Percentiles rank a stretch among this genome's conserved stretches.
These are phyloP conservation scores for Sonneratia alba DNA, from an alignment of 345 rosid species.

Conservation along the genomic window DNA sequence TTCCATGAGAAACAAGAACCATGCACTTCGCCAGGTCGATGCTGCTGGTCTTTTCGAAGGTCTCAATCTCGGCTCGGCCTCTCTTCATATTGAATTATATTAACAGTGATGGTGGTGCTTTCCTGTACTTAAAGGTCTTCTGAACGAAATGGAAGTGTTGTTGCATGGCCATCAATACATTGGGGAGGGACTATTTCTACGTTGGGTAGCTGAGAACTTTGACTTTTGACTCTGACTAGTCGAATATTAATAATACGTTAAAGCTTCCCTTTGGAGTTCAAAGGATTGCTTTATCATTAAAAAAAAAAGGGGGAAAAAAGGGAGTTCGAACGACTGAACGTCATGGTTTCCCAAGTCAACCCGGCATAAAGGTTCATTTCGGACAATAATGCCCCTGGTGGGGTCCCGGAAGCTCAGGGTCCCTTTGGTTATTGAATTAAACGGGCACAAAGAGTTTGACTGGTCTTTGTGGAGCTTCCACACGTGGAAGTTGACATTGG, in stretches of 20 bases:
- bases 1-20: slow-evolving; percentile 19
- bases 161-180: neutral
- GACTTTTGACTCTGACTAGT: neutral
- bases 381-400: neutral
- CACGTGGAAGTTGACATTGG: neutral
- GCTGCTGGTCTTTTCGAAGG: slow-evolving; percentile 7
- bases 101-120: neutral
- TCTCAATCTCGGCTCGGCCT: slow-evolving; percentile 19
- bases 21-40: slow-evolving; percentile 50
- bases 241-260: neutral
- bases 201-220: neutral
- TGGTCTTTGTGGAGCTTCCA: neutral
- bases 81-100: slow-evolving; percentile 30
- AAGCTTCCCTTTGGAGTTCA: neutral
- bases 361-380: neutral
- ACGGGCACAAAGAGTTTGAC: neutral
- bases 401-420: neutral
- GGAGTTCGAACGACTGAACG: neutral
- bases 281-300: no score
- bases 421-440: neutral
- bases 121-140: neutral
- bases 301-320: no score
- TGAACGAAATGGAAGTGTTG: neutral
- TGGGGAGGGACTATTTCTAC: neutral
- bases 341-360: neutral